Base-by-base conservation (phyloP, 2,329 filamentous ascomycete genomes). In the Microthyrium microscopicum region DNA sequence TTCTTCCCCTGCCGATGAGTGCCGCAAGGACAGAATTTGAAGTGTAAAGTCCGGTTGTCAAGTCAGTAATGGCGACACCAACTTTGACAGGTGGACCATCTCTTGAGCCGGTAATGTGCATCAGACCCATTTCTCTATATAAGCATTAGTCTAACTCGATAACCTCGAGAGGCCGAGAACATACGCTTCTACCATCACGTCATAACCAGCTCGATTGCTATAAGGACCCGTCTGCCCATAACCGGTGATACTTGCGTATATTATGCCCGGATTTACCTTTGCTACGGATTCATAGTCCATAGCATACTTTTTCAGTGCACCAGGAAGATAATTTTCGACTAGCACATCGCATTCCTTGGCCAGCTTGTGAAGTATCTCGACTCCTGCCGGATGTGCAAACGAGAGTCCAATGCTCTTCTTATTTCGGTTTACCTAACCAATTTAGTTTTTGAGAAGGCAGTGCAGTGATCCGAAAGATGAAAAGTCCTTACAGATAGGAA, bases 161-260 rank as follows among this genome's bases (percentile, higher is more conserved):
- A 42, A 34, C 9, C 5, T n/a, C 26, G 35, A 2, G 6, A 36
- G 5, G 51, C 57, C 38, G 45, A 62, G n/a, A n/a, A n/a, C n/a
- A n/a, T n/a, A n/a, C 39, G 89, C 89, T 61, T 98, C 89, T 8
- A 98, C 87, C 87, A 98, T 98, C 44, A 98, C 89, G 56, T 98
- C 89, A 63, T 98, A 98, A 4, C 89, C 89, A 3, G 89, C 84
- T 11, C 89, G 70, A 41, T 74, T 70, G 5, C 77, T 73, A 55
- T 92, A 93, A 0, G 89, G 89, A 0, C 89, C 89, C 1, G 81
- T 93, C 52, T 98, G 89, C 2, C 89, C 89, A 50, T 95, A 98
- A 1, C 89, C 89, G 0, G 89, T 98, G 46, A 98, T 92, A 44
- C 83, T 93, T 11, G 87, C 84, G 50, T 98, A 98, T 44, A 98